A percentile compares a stretch with the other conserved stretches of the same genome.
Evolutionary conservation across 768 basidiomycete species (phyloP).

Genomic region (Naganishia kalamii): DNA sequence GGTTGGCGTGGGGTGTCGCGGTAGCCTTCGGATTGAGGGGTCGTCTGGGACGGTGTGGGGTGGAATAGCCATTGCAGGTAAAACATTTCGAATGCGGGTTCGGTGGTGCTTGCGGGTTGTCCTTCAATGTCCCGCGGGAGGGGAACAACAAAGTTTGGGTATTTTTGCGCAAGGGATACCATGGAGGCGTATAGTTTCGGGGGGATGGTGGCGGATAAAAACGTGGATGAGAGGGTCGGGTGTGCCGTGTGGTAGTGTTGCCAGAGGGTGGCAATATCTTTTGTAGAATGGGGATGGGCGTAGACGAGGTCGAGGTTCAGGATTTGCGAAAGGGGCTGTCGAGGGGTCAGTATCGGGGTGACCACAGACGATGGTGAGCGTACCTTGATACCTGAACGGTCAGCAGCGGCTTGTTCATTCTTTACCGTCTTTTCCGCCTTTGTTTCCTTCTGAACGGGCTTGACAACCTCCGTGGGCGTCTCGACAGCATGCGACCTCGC

Average conservation of each 20-base stretch:
- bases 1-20: slow-evolving; percentile 35
- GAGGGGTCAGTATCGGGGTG: neutral
- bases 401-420: slow-evolving; percentile 20
- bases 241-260: slow-evolving; percentile 78
- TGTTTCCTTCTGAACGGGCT: neutral
- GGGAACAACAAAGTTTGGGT: slow-evolving; percentile 76
- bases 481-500: slow-evolving; percentile 9
- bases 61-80: slow-evolving; percentile 88
- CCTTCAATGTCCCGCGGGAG: slow-evolving; percentile 54
- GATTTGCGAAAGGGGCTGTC: slow-evolving; percentile 71
- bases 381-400: slow-evolving; percentile 46
- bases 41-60: slow-evolving; percentile 45
- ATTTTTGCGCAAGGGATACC: slow-evolving; percentile 58
- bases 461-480: neutral
- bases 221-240: slow-evolving; percentile 71
- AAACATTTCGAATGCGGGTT: slow-evolving; percentile 55
- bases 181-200: slow-evolving; percentile 66
- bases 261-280: slow-evolving; percentile 78
- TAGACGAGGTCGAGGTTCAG: slow-evolving; percentile 65
- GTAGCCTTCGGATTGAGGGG: slow-evolving; percentile 40
- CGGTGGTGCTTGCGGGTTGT: slow-evolving; percentile 32
- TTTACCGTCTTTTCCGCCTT: neutral
- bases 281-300: slow-evolving; percentile 63
- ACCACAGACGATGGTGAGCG: slow-evolving; percentile 8
- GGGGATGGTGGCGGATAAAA: slow-evolving; percentile 75